phyloP scores from a whole-genome alignment of 2,329 filamentous ascomycete species.

The Nemania sp. region DNA sequence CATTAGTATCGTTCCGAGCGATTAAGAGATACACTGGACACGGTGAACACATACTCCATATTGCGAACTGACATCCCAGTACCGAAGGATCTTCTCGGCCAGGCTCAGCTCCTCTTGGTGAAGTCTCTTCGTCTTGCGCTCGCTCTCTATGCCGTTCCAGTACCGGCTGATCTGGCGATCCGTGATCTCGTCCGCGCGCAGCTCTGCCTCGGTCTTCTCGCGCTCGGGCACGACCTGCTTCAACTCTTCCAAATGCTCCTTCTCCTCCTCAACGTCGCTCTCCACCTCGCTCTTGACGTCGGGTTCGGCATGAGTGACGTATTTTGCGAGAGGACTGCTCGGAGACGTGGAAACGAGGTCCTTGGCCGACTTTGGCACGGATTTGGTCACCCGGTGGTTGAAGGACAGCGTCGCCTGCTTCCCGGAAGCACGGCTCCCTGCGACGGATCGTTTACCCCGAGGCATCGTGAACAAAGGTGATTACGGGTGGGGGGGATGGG shows the following conservation, averaged over 20 bases:
- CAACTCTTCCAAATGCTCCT: conserved; percentile 25
- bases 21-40: not conserved
- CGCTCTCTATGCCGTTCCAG: conserved; percentile 73
- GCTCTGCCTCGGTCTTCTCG: conserved; percentile 56
- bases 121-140: conserved; percentile 69
- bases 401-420: conserved; percentile 64
- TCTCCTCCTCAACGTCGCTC: conserved; percentile 26
- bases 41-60: conserved; percentile 75
- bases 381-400: conserved; percentile 61
- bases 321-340: conserved; percentile 40
- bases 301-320: conserved; percentile 32
- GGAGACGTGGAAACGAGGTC: conserved; percentile 44
- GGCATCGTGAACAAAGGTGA: conserved; percentile 47
- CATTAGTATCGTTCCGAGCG: conserved; percentile 2
- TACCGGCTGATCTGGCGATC: conserved; percentile 75
- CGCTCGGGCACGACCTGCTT: conserved; percentile 25
- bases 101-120: conserved; percentile 76
- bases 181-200: conserved; percentile 66
- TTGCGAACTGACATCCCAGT: conserved; percentile 90
- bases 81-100: conserved; percentile 83
- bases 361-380: conserved; percentile 53
- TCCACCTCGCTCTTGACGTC: conserved; percentile 23
- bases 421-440: conserved; percentile 44
- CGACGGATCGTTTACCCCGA: conserved; percentile 52
- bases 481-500: not conserved